Base-by-base conservation (phyloP, 1,284 basidiomycete genomes). In the Trametes pubescens region DNA sequence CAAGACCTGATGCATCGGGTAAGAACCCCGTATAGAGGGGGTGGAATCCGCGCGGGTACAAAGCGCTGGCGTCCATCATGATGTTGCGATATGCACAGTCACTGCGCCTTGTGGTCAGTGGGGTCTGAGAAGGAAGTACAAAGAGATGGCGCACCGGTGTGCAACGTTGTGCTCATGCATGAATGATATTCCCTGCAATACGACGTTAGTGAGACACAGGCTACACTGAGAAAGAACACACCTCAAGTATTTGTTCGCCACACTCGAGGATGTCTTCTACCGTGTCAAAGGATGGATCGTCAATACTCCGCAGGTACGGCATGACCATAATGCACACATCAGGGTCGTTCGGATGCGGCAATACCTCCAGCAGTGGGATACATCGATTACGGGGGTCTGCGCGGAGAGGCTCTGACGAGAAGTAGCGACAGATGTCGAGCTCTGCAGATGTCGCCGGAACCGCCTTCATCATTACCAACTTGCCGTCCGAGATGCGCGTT, bases 291-390 rank as follows among this genome's bases (percentile, higher is more conserved):
- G 38, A 35, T 18, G 74, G 75, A 2, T 61, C 0, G n/a, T n/a
- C n/a, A n/a, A n/a, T n/a, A n/a, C n/a, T n/a, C n/a, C n/a, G n/a
- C n/a, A n/a, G n/a, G n/a, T n/a, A n/a, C n/a, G n/a, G n/a, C n/a
- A n/a, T n/a, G n/a, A n/a, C n/a, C n/a, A n/a, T n/a, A n/a, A n/a
- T n/a, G n/a, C n/a, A n/a, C n/a, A n/a, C n/a, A n/a, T n/a, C n/a
- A n/a, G n/a, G n/a, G n/a, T n/a, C n/a, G n/a, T n/a, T n/a, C n/a
- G n/a, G n/a, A n/a, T n/a, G n/a, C n/a, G n/a, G n/a, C n/a, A n/a
- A n/a, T n/a, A 65, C 51, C 29, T 76, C 76, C 0, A 78, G 29
- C 10, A 78, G 69, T 2, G 73, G 76, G 4, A 77, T n/a, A n/a
- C n/a, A n/a, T n/a, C n/a, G n/a, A n/a, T n/a, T n/a, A n/a, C n/a